Percentiles rank a stretch among this genome's conserved stretches.
phyloP scores from a whole-genome alignment of 2,329 filamentous ascomycete species.

The Neoascochyta sp. region DNA sequence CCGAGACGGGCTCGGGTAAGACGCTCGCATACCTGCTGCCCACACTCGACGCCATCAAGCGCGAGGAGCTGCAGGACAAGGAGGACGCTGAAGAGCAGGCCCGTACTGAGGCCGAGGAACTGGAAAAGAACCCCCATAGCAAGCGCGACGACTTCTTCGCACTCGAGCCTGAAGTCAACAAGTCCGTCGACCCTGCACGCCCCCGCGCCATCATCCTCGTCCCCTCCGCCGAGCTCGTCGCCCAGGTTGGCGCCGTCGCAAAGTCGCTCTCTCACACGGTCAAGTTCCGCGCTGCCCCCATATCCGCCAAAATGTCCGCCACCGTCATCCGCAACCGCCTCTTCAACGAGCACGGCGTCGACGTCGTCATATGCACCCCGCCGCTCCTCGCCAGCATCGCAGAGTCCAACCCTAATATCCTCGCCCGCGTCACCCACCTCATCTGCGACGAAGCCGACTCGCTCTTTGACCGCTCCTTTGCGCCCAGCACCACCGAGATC shows the following conservation, averaged over 20 bases:
- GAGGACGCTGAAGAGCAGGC: slow-evolving; percentile 47
- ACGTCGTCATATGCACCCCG: slow-evolving; percentile 82
- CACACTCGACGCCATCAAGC: slow-evolving; percentile 78
- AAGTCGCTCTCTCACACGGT: slow-evolving; percentile 79
- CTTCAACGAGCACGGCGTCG: slow-evolving; percentile 76
- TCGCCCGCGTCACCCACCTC: slow-evolving; percentile 85
- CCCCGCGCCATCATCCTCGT: slow-evolving; percentile 83
- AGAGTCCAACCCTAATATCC: slow-evolving; percentile 82
- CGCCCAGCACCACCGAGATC: slow-evolving; percentile 74
- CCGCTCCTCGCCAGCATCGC: slow-evolving; percentile 86
- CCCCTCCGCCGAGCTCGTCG: slow-evolving; percentile 86
- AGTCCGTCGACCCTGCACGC: slow-evolving; percentile 68
- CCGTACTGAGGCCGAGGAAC: slow-evolving; percentile 51
- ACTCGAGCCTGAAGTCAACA: slow-evolving; percentile 52
- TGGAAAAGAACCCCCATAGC: slow-evolving; percentile 23
- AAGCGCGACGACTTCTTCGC: slow-evolving; percentile 55
- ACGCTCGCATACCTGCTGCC: slow-evolving; percentile 90
- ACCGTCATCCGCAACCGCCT: slow-evolving; percentile 79
- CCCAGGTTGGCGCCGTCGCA: slow-evolving; percentile 76
- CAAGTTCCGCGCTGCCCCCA: slow-evolving; percentile 80
- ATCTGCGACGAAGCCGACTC: slow-evolving; percentile 96
- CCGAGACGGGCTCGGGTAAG: slow-evolving; percentile 96
- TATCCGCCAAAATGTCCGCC: slow-evolving; percentile 73
- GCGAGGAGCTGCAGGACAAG: slow-evolving; percentile 56
- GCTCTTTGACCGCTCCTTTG: slow-evolving; percentile 88